phyloP scores from a whole-genome alignment of 129 eudicot species.

The Centaurea solstitialis region DNA sequence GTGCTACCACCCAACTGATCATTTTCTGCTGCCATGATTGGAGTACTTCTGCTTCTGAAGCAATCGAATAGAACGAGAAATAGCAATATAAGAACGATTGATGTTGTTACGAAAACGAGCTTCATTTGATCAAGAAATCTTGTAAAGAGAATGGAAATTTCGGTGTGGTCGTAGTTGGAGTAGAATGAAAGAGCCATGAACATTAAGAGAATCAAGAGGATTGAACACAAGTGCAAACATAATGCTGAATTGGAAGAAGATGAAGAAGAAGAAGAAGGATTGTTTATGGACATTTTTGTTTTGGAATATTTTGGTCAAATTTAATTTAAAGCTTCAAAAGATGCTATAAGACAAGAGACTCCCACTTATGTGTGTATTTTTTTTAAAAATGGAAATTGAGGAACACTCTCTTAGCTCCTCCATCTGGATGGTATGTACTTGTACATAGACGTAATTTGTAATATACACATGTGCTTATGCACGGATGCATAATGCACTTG shows the following conservation, averaged over 20 bases:
- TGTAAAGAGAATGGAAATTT: neutral
- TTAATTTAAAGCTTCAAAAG: slow-evolving; percentile 4
- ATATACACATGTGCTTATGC: too few species aligned
- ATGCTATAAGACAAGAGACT: neutral
- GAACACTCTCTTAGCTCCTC: too few species aligned
- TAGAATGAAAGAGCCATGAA: slow-evolving; percentile 28
- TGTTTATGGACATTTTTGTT: slow-evolving; percentile 15
- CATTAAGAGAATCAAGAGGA: slow-evolving; percentile 22
- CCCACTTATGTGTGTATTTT: too few species aligned
- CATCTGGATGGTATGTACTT: too few species aligned
- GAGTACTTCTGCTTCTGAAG: neutral
- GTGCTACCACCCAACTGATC: slow-evolving; percentile 4
- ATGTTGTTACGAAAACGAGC: slow-evolving; percentile 1
- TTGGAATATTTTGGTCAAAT: neutral
- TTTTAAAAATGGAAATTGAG: too few species aligned
- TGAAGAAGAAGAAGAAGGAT: neutral
- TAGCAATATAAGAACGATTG: neutral
- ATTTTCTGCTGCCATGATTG: neutral
- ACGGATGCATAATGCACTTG: too few species aligned
- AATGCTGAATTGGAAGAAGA: slow-evolving; percentile 14
- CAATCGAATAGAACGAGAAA: slow-evolving; percentile 11
- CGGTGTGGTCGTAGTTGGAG: slow-evolving; percentile 9
- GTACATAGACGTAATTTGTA: too few species aligned
- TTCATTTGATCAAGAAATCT: slow-evolving; percentile 11
- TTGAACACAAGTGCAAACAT: slow-evolving; percentile 24